These are phyloP conservation scores for Tolypocladium album DNA, from an alignment of 2,329 filamentous ascomycete species.

Conservation along the genomic window DNA sequence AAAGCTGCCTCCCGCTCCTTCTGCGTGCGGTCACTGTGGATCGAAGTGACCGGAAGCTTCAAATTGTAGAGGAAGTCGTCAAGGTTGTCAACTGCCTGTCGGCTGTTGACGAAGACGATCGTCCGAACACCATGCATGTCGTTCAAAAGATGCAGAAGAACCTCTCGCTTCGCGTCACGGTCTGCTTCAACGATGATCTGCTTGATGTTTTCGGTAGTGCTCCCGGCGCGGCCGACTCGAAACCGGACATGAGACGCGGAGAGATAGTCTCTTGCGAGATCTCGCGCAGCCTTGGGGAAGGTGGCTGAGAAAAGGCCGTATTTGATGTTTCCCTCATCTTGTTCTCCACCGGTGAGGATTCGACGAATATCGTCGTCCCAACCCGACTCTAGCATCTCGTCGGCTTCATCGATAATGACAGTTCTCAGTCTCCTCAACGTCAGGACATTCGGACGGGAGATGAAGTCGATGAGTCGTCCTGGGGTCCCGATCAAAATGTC, in stretches of 20 bases:
- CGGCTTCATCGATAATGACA: slow-evolving; percentile 84
- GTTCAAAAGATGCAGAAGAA: slow-evolving; percentile 62
- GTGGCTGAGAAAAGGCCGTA: slow-evolving; percentile 91
- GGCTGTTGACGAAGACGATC: slow-evolving; percentile 83
- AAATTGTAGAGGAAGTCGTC: slow-evolving; percentile 83
- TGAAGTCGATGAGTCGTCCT: slow-evolving; percentile 77
- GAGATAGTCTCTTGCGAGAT: slow-evolving; percentile 68
- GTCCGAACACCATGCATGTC: slow-evolving; percentile 64
- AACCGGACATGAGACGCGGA: slow-evolving; percentile 66
- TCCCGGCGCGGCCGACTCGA: slow-evolving; percentile 78
- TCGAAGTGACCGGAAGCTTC: slow-evolving; percentile 72
- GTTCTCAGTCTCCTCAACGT: slow-evolving; percentile 69
- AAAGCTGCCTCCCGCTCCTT: slow-evolving; percentile 85
- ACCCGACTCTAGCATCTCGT: slow-evolving; percentile 74
- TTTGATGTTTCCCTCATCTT: slow-evolving; percentile 59
- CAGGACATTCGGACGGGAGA: slow-evolving; percentile 57
- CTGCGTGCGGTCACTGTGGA: slow-evolving; percentile 81
- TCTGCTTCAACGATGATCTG: slow-evolving; percentile 66
- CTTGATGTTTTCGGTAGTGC: slow-evolving; percentile 69
- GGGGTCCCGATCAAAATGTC: slow-evolving; percentile 84
- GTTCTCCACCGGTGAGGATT: slow-evolving; percentile 66
- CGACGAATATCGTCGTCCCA: slow-evolving; percentile 68
- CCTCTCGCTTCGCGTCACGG: slow-evolving; percentile 54
- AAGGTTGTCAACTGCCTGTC: slow-evolving; percentile 65
- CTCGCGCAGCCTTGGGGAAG: slow-evolving; percentile 70